Evolutionary conservation across 306 rosid species (phyloP).

Genomic region (Carpinus viminea): DNA sequence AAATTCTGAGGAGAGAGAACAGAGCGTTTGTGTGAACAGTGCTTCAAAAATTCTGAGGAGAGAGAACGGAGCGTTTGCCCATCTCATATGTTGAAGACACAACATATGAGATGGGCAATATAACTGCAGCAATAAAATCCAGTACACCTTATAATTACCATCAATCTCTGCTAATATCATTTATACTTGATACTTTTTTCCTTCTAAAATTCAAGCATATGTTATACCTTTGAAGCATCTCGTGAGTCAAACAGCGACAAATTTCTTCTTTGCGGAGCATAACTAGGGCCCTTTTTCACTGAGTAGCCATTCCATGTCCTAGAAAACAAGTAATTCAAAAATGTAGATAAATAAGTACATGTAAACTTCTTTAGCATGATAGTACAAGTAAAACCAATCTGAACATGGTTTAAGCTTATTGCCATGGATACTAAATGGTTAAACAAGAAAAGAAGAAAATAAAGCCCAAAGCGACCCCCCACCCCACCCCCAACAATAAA

Average conservation of each 20-base stretch:
- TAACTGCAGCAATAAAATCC: background rate
- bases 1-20: too few species aligned
- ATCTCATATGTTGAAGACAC: too few species aligned
- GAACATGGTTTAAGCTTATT: background rate
- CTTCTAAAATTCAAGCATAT: background rate
- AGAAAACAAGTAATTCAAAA: slow-evolving; percentile 17
- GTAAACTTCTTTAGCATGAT: slow-evolving; percentile 6
- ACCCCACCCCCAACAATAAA: too few species aligned
- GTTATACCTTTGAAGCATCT: slow-evolving; percentile 70
- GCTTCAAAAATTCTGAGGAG: too few species aligned
- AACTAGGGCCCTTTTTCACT: slow-evolving; percentile 67
- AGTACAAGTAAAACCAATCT: background rate
- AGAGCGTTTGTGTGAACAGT: too few species aligned
- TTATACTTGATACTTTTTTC: background rate
- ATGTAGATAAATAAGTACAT: background rate
- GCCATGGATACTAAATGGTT: background rate
- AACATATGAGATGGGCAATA: background rate
- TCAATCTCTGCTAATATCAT: background rate
- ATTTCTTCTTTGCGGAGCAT: slow-evolving; percentile 81
- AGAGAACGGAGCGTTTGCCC: too few species aligned
- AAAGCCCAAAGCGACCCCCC: too few species aligned
- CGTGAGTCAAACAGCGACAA: slow-evolving; percentile 80
- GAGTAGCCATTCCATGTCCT: slow-evolving; percentile 81
- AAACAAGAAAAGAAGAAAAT: background rate
- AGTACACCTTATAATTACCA: background rate